These are phyloP conservation scores for Candida michaelii DNA, from an alignment of 805 yeast genomes.

Conservation along the genomic window DNA sequence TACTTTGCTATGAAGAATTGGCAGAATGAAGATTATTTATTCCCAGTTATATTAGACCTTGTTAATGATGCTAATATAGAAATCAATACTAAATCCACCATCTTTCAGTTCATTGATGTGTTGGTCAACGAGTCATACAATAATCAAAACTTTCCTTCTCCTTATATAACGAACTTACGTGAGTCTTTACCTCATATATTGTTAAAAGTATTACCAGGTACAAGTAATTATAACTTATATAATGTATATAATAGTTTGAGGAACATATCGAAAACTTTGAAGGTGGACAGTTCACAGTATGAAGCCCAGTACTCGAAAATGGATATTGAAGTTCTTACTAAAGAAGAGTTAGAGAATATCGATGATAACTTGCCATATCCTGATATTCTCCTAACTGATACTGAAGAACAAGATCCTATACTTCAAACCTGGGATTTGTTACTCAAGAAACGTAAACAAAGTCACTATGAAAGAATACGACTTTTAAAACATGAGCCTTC, in stretches of 20 bases:
- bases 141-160: conserved; percentile 31
- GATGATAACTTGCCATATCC: conserved; percentile 36
- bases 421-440: conserved; percentile 48
- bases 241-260: conserved; percentile 37
- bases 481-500: conserved; percentile 33
- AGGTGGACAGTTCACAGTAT: conserved; percentile 26
- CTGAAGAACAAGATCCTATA: conserved; percentile 25
- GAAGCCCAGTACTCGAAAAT: conserved; percentile 29
- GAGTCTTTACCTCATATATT: conserved; percentile 35
- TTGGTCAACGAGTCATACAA: conserved; percentile 42
- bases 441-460: conserved; percentile 46
- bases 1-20: conserved; percentile 55
- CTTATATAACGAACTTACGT: conserved; percentile 36
- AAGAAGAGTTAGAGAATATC: conserved; percentile 34
- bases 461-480: conserved; percentile 50
- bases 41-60: conserved; percentile 64
- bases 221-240: conserved; percentile 36
- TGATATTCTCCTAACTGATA: conserved; percentile 19
- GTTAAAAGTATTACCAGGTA: conserved; percentile 33
- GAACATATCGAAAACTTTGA: conserved; percentile 36
- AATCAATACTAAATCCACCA: conserved; percentile 62
- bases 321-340: conserved; percentile 28
- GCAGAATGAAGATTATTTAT: conserved; percentile 66
- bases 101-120: conserved; percentile 70
- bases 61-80: conserved; percentile 47